These are phyloP conservation scores for Chytriomyces hyalinus DNA, from an alignment of 192 early-diverging fungal genomes.

Conservation along the genomic window DNA sequence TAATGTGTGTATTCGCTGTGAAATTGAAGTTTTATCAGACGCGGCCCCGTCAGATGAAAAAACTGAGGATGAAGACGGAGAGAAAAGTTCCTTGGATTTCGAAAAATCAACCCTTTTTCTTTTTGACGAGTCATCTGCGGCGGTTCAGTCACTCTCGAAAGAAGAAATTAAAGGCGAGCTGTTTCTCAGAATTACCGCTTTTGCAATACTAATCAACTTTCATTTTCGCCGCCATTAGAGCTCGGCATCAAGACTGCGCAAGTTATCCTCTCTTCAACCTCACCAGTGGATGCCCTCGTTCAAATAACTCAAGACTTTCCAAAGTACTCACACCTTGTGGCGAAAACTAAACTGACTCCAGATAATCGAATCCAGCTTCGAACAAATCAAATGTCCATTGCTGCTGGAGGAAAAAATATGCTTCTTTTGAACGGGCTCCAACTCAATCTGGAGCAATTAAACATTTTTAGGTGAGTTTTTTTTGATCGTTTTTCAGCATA, in stretches of 20 bases:
- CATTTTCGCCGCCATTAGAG: slow-evolving; percentile 30
- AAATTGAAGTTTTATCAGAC: neutral
- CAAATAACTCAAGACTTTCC: slow-evolving; percentile 85
- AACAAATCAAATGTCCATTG: slow-evolving; percentile 35
- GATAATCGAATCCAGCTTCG: slow-evolving; percentile 51
- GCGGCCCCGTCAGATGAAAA: neutral
- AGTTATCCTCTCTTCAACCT: slow-evolving; percentile 64
- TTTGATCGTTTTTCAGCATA: neutral
- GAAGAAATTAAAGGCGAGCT: slow-evolving; percentile 59
- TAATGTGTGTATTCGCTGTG: neutral
- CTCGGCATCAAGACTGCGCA: slow-evolving; percentile 77
- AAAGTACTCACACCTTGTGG: slow-evolving; percentile 80
- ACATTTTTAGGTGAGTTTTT: slow-evolving; percentile 42
- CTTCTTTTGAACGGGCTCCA: slow-evolving; percentile 53
- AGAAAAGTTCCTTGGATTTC: neutral
- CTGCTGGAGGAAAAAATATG: slow-evolving; percentile 7
- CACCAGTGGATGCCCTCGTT: slow-evolving; percentile 69
- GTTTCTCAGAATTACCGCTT: slow-evolving; percentile 18
- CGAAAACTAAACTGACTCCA: slow-evolving; percentile 51
- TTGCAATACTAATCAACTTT: slow-evolving; percentile 9
- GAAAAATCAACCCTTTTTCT: slow-evolving; percentile 4
- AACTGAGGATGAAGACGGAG: neutral
- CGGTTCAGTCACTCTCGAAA: slow-evolving; percentile 54
- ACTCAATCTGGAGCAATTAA: slow-evolving; percentile 37
- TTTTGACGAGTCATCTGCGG: slow-evolving; percentile 14